A percentile compares a stretch with the other conserved stretches of the same genome.
phyloP scores from a whole-genome alignment of 2,329 filamentous ascomycete species.

The Chaetomium sp. region DNA sequence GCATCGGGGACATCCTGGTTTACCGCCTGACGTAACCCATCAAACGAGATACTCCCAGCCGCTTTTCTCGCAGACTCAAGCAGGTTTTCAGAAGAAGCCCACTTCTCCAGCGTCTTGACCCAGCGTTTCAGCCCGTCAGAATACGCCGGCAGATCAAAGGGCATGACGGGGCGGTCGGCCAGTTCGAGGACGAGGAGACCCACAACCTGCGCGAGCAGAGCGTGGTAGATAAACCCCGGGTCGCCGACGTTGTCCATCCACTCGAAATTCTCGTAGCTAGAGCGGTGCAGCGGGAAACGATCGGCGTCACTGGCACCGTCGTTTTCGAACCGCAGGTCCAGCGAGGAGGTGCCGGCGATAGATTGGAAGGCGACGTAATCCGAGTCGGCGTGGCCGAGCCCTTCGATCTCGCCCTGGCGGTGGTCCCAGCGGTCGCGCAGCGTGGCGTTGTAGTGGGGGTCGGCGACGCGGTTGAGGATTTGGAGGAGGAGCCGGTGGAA shows the following conservation, averaged over 20 bases:
- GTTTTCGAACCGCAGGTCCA: slow-evolving; percentile 75
- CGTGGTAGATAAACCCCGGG: slow-evolving; percentile 76
- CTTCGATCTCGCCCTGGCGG: slow-evolving; percentile 53
- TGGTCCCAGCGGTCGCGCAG: slow-evolving; percentile 72
- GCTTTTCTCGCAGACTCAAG: background rate
- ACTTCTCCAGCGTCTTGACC: slow-evolving; percentile 59
- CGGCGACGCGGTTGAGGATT: slow-evolving; percentile 66
- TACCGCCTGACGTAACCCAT: slow-evolving; percentile 57
- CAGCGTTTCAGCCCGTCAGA: slow-evolving; percentile 58
- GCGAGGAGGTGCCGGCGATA: slow-evolving; percentile 78
- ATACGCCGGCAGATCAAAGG: slow-evolving; percentile 74
- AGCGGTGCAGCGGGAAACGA: slow-evolving; percentile 59
- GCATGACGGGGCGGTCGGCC: slow-evolving; percentile 71
- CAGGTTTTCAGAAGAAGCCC: slow-evolving; percentile 42
- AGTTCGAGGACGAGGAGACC: slow-evolving; percentile 80
- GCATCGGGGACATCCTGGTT: slow-evolving; percentile 49
- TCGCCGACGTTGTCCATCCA: slow-evolving; percentile 79
- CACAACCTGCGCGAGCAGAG: slow-evolving; percentile 69
- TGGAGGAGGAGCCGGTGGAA: slow-evolving; percentile 66
- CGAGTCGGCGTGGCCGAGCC: slow-evolving; percentile 60
- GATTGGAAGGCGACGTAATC: slow-evolving; percentile 90
- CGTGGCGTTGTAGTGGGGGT: slow-evolving; percentile 65
- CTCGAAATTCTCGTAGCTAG: slow-evolving; percentile 83
- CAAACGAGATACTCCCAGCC: slow-evolving; percentile 41
- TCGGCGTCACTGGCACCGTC: slow-evolving; percentile 27